Conservation (phyloP, 331 rosid genomes). For the Spiraea crenata region DNA sequence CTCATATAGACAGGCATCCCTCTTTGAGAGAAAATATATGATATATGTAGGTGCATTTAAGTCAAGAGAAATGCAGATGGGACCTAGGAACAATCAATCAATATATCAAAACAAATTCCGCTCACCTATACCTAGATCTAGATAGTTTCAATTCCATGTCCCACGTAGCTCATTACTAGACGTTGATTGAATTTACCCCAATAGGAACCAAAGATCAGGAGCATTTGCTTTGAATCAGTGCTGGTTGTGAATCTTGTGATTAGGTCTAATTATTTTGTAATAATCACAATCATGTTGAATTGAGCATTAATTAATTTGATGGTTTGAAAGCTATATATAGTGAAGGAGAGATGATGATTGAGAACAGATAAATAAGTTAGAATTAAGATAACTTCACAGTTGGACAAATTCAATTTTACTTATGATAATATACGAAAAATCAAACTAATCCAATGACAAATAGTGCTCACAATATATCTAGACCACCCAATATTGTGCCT, state of each 20-base stretch:
- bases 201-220: constrained; percentile 1
- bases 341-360: no score
- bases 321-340: no score
- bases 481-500: background rate
- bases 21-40: constrained; percentile 18
- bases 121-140: no score
- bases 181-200: background rate
- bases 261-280: constrained; percentile 4
- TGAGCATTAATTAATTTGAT: background rate
- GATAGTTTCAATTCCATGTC: background rate
- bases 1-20: constrained; percentile 51
- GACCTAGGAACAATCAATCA: constrained; percentile 70
- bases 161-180: constrained; percentile 14
- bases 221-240: background rate
- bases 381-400: no score
- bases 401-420: no score
- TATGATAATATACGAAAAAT: no score
- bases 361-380: no score
- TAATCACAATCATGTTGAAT: constrained; percentile 10
- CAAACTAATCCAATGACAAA: no score
- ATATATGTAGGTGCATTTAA: constrained; percentile 41
- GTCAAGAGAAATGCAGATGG: constrained; percentile 41
- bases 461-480: no score
- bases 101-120: background rate
- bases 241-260: background rate